A percentile compares a stretch with the other conserved stretches of the same genome.
phyloP scores from a whole-genome alignment of 352 stramenopile species.

The Plasmopara muralis region DNA sequence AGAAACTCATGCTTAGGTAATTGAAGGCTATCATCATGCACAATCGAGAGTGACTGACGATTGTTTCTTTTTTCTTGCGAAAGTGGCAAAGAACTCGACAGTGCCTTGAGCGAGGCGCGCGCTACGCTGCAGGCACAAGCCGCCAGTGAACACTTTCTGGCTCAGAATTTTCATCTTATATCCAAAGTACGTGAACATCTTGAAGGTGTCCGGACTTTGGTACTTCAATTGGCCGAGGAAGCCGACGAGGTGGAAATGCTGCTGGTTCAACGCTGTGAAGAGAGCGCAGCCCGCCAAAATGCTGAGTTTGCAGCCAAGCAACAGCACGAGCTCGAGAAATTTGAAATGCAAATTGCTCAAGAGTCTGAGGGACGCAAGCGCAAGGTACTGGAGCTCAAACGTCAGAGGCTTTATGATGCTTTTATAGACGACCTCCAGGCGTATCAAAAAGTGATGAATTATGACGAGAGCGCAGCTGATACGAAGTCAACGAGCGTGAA shows the following conservation, averaged over 20 bases:
- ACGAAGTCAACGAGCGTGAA: constrained; percentile 6
- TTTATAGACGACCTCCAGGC: constrained; percentile 75
- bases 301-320: constrained; percentile 55
- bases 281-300: constrained; percentile 68
- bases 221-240: constrained; percentile 54
- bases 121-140: constrained; percentile 50
- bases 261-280: constrained; percentile 60
- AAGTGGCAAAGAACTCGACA: constrained; percentile 49
- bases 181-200: constrained; percentile 49
- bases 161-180: constrained; percentile 58
- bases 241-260: constrained; percentile 65
- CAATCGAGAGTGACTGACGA: neutral
- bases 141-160: constrained; percentile 61
- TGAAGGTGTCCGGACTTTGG: constrained; percentile 30
- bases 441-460: constrained; percentile 67
- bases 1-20: constrained; percentile 43
- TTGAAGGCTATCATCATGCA: neutral
- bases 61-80: constrained; percentile 1
- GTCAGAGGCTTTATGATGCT: constrained; percentile 46
- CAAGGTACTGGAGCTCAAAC: constrained; percentile 47
- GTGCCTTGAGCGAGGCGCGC: constrained; percentile 31
- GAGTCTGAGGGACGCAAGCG: constrained; percentile 61
- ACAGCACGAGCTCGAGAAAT: constrained; percentile 70
- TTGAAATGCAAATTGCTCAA: constrained; percentile 50
- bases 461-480: constrained; percentile 33